Base-by-base conservation (phyloP, 768 basidiomycete species). In the Kwoniella bestiolae region DNA sequence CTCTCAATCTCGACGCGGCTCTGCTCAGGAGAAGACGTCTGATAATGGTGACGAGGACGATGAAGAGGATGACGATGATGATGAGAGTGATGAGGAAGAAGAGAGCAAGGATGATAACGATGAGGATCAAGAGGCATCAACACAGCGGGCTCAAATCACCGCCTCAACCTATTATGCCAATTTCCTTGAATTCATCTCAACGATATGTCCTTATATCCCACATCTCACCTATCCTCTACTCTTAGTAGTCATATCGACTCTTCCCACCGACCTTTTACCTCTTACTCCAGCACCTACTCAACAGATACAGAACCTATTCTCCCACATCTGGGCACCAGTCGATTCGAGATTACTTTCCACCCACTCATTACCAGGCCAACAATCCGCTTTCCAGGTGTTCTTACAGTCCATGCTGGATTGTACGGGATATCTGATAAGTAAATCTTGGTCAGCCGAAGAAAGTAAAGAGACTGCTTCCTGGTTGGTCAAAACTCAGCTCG, bases 291-390 rank as follows among this genome's bases (percentile, higher is more conserved):
- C 50, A 21, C 72, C 76, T 0, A 23, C 68, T 1, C 29, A 76
- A 23, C 78, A 83, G 77, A 56, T 89, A 2, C 69, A 82, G 2
- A 83, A 84, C 29, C 82, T 95, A 46, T 90, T 92, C 75, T 81
- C 83, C 0, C 86, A 91, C 0, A 88, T 97, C 72, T 96, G 94
- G 92, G 86, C 87, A 16, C 92, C 91, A 0, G 79, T 91, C 1
- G 88, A 90, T 56, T 86, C 86, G 5, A 85, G 87, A 25, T 87
- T 89, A 0, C 83, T 91, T 4, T 86, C 84, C 35, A 83, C 87
- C 0, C 83, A 89, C 50, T 51, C 76, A 9, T 84, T 88, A 53
- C 84, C 87, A 5, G 75, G 83, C 1, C 82, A 82, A 7, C 83
- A 85, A 11, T 86, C 86, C 4, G 85, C 87, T 0, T 69, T 78